Percentiles rank a stretch among this genome's conserved stretches.
phyloP scores from a whole-genome alignment of 805 yeast species.

The Lipomyces kockii region DNA sequence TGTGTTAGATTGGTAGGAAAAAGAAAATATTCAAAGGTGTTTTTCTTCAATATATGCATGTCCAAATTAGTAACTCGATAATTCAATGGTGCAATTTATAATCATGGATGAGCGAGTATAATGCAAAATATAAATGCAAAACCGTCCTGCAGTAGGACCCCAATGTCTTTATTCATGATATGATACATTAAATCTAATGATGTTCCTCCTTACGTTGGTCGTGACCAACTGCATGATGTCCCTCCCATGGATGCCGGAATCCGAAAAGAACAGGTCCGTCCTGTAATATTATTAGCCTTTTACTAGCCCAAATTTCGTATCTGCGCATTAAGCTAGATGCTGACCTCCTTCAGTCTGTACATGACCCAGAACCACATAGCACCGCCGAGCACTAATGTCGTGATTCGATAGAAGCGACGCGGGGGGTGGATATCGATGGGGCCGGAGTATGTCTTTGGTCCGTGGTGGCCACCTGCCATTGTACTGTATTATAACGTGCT shows the following conservation, averaged over 20 bases:
- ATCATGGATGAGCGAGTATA: not conserved
- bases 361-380: conserved; percentile 89
- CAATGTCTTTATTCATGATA: not conserved
- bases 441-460: conserved; percentile 57
- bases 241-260: conserved; percentile 50
- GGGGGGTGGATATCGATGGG: conserved; percentile 67
- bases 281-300: conserved; percentile 22
- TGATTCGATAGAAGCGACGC: conserved; percentile 55
- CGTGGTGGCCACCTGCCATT: conserved; percentile 37
- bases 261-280: conserved; percentile 49
- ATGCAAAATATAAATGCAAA: not conserved
- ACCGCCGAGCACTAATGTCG: conserved; percentile 75
- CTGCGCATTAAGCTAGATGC: not conserved
- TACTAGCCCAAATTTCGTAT: not conserved
- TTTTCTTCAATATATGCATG: not conserved
- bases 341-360: conserved; percentile 58
- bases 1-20: not conserved
- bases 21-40: not conserved
- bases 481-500: not conserved
- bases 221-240: conserved; percentile 39
- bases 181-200: conserved; percentile 13
- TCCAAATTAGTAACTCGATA: not conserved
- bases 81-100: not conserved
- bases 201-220: conserved; percentile 38
- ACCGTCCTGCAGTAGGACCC: not conserved